Percentiles rank a stretch among this genome's conserved stretches.
These are phyloP conservation scores for Flueggea neowawraea DNA, from an alignment of 441 rosid genomes.

Conservation along the genomic window DNA sequence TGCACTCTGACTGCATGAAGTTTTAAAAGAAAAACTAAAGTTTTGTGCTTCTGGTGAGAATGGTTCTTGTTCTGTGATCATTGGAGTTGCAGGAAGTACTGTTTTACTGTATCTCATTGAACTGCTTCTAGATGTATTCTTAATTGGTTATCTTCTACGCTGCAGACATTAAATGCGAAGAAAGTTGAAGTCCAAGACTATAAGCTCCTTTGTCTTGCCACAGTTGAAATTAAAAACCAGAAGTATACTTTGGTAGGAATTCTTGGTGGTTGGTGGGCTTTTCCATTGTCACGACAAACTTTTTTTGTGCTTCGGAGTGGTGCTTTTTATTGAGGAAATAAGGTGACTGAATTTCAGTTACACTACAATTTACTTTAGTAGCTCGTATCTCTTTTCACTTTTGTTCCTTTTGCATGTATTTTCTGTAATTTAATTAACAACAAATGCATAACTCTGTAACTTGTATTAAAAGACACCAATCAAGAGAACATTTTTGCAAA, in stretches of 20 bases:
- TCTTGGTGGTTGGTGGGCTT: constrained; percentile 63
- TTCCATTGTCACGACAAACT: constrained; percentile 32
- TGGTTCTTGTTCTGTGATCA: too few relatives aligned
- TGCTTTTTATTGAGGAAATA: constrained; percentile 13
- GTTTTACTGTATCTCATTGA: too few relatives aligned
- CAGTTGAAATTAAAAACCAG: constrained; percentile 37
- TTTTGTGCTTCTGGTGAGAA: too few relatives aligned
- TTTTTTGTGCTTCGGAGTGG: constrained; percentile 16
- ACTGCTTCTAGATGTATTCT: not conserved
- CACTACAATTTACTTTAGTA: not conserved
- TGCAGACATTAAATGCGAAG: constrained; percentile 46
- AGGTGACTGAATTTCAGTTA: constrained; percentile 15
- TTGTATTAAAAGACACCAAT: too few relatives aligned
- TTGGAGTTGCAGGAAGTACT: too few relatives aligned
- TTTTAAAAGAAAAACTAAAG: too few relatives aligned
- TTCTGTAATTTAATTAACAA: too few relatives aligned
- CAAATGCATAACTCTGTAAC: too few relatives aligned
- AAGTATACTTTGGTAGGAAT: constrained; percentile 40
- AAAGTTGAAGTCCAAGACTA: constrained; percentile 61
- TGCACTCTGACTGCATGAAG: too few relatives aligned
- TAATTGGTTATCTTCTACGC: constrained; percentile 2
- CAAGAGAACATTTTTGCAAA: too few relatives aligned
- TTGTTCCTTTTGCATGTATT: not conserved
- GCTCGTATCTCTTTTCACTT: not conserved
- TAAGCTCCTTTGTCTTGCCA: constrained; percentile 52